Evolutionary conservation across 345 rosid genomes (phyloP).

Genomic region (Citrus inodora): DNA sequence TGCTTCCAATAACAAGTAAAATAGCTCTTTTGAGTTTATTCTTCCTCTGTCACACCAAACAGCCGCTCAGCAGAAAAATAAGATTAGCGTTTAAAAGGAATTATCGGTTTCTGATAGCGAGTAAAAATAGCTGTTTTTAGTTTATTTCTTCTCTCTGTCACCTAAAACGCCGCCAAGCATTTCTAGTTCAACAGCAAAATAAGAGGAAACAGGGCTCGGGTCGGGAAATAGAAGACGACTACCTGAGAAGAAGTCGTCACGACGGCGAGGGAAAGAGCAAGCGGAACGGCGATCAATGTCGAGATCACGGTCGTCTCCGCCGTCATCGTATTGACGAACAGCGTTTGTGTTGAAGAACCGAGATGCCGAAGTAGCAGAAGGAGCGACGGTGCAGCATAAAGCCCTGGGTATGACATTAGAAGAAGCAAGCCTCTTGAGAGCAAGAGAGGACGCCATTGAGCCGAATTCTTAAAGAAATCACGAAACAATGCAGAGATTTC

Average conservation of each 20-base stretch:
- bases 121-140: too few species aligned
- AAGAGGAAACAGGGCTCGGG: not conserved
- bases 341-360: slow-evolving; percentile 46
- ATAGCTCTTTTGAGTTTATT: too few species aligned
- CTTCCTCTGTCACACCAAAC: too few species aligned
- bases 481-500: not conserved
- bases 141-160: too few species aligned
- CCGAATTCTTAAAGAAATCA: not conserved
- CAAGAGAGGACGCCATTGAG: slow-evolving; percentile 45
- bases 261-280: slow-evolving; percentile 34
- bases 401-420: slow-evolving; percentile 18
- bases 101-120: too few species aligned
- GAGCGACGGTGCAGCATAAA: not conserved
- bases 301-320: slow-evolving; percentile 1
- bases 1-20: too few species aligned
- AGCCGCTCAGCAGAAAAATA: too few species aligned
- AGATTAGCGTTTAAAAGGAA: too few species aligned
- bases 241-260: slow-evolving; percentile 47
- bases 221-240: slow-evolving; percentile 5
- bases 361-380: slow-evolving; percentile 19
- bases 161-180: not conserved
- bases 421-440: slow-evolving; percentile 37
- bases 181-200: not conserved
- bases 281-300: slow-evolving; percentile 22
- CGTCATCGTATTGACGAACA: slow-evolving; percentile 21